A percentile compares a stretch with the other conserved stretches of the same genome.
phyloP scores from a whole-genome alignment of 139 green algal species.

The Asterochloris erici region DNA sequence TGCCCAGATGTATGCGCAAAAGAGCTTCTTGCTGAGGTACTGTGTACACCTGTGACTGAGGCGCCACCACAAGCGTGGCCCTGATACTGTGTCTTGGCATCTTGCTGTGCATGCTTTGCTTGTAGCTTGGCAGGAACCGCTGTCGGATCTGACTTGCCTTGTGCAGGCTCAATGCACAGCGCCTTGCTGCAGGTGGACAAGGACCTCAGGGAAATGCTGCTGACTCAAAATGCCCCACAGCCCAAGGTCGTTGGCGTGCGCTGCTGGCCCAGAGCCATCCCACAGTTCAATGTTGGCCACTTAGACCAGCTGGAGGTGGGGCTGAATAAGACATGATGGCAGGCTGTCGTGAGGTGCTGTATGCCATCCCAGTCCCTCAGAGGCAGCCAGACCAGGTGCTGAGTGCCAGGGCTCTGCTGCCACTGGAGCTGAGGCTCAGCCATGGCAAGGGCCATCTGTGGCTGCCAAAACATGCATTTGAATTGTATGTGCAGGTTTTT shows the following conservation, averaged over 20 bases:
- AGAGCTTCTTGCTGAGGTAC: neutral
- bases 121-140: neutral
- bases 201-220: conserved; percentile 91
- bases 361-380: too few relatives aligned
- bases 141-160: neutral
- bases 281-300: conserved; percentile 98
- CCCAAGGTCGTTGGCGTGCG: conserved; percentile 81
- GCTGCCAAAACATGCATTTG: too few relatives aligned
- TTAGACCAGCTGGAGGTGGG: conserved; percentile 45
- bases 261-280: conserved; percentile 95
- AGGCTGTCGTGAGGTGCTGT: too few relatives aligned
- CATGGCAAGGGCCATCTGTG: too few relatives aligned
- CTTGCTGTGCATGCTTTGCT: neutral
- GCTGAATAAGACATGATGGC: neutral
- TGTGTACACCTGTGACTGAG: neutral
- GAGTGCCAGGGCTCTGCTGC: too few relatives aligned
- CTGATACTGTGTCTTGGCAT: neutral
- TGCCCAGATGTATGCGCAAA: too few relatives aligned
- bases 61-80: neutral
- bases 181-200: conserved; percentile 75
- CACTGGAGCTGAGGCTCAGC: too few relatives aligned
- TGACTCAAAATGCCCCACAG: conserved; percentile 78
- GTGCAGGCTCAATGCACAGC: neutral
- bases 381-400: too few relatives aligned
- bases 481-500: too few relatives aligned